phyloP scores from a whole-genome alignment of 2,329 filamentous ascomycete genomes.

The Tolypocladium amazonense region DNA sequence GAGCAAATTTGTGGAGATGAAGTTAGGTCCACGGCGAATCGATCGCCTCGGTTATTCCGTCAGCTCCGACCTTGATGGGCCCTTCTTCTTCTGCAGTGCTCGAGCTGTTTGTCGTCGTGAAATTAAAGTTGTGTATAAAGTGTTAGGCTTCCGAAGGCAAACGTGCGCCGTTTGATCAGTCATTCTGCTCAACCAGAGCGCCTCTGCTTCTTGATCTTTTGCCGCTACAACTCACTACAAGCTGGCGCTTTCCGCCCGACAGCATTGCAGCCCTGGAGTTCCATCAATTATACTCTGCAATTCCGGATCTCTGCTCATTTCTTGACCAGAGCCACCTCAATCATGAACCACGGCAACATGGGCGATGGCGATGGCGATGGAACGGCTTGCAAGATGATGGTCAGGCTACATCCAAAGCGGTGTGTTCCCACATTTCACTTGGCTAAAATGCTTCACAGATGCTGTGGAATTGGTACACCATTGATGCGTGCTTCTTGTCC shows the following conservation, averaged over 20 bases:
- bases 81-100: background rate
- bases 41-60: background rate
- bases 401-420: conserved; percentile 7
- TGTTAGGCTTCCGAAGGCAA: background rate
- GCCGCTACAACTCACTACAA: background rate
- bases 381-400: conserved; percentile 20
- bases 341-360: conserved; percentile 14
- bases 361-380: conserved; percentile 8
- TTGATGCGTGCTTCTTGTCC: conserved; percentile 63
- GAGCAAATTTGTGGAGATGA: conserved; percentile 21
- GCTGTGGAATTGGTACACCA: conserved; percentile 70
- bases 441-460: conserved; percentile 36
- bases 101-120: background rate
- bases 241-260: no score
- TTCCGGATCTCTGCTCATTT: background rate
- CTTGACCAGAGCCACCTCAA: background rate
- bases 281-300: background rate
- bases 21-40: background rate
- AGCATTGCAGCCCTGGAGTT: background rate
- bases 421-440: background rate
- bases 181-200: background rate
- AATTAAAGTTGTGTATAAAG: background rate
- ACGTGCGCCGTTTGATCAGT: background rate
- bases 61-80: background rate
- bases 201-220: background rate